Base-by-base conservation (phyloP, 257 asterid species). In the Thymus mandschuricus region DNA sequence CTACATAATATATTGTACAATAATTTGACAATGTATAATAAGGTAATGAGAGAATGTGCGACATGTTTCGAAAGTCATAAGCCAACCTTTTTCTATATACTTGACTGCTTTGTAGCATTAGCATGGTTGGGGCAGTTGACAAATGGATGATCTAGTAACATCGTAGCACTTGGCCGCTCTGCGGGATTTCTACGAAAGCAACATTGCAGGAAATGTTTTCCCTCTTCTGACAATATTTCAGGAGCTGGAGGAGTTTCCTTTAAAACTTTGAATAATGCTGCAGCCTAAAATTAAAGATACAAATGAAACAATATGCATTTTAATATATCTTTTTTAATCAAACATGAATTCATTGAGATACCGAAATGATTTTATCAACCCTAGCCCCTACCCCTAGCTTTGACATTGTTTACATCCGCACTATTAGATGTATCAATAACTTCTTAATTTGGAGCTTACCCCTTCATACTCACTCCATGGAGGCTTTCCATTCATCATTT, bases 391-490 rank as follows among this genome's bases (percentile, higher is more conserved):
- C 21, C 21, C 21, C 21, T 21, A 21, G 21, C 21, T 21, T 21
- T 21, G 21, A 21, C 21, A 21, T 21, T 21, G 21, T 21, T 21
- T 21, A 21, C 21, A 21, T 21, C 21, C 21, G 21, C 21, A 21
- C 21, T 21, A 21, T 21, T 21, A 21, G 21, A 21, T 21, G 21
- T 21, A 21, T 21, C 21, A 21, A 21, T 21, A 21, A 21, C 21
- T 21, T 21, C 21, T 21, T 21, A 35, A 13, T 7, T 54, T 54
- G 12, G 33, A 27, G 58, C 87, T 81, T 81, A 91, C 97, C 83
- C 97, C 98, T 88, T 92, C 97, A 65, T 84, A 87, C 81, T 92
- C 98, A 51, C 96, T 90, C 98, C 98, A 92, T 64, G 98, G 97
- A 72, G 97, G 98, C 86, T 82, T 85, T 33, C 98, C 97, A 51